Base-by-base conservation (phyloP, 208 protist species). In the Acanthamoeba healyi region DNA sequence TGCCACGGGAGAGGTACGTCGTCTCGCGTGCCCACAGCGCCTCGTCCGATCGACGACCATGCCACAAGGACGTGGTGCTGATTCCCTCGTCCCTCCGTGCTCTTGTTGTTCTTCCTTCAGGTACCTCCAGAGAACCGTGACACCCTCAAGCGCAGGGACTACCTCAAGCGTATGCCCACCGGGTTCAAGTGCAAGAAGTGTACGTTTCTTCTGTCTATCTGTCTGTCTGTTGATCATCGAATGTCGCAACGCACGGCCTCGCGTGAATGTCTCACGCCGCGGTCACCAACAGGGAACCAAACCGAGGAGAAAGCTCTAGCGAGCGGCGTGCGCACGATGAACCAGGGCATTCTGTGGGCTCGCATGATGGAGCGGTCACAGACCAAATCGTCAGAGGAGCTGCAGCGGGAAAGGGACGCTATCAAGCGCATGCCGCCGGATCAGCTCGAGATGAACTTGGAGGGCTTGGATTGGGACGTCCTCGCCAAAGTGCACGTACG, bases 121-220 rank as follows among this genome's bases (percentile, higher is more conserved):
- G 61, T 91, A 26, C 95, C 95, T 32, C 81, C 94, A 1, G 95
- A 96, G n/a, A 96, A 96, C 72, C 44, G 34, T 1, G 95, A 96
- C 72, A 61, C 94, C 29, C 17, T 82, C 32, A 61, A 44, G 24
- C 46, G 90, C 15, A 95, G 63, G 65, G 56, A 42, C 2, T 65
- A 54, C 36, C 77, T 92, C 42, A 58, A 51, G 56, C 72, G 38
- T 15, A 95, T 96, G 93, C 95, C 95, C 49, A 56, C 79, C 22
- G 93, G 44, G 24, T 96, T 96, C 46, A 94, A 95, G 40, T 56
- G 32, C 40, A 94, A 34, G 58, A 95, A 90, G 86, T 96, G 93
- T 92, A 95, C 36, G 56, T 29, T 54, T 1, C 34, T 34, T 61
- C 19, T 72, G 7, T 14, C 63, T 6, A 72, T 32, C 4, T 72